Base-by-base conservation (phyloP, 2,329 filamentous ascomycete species). In the Talaromyces sp. region DNA sequence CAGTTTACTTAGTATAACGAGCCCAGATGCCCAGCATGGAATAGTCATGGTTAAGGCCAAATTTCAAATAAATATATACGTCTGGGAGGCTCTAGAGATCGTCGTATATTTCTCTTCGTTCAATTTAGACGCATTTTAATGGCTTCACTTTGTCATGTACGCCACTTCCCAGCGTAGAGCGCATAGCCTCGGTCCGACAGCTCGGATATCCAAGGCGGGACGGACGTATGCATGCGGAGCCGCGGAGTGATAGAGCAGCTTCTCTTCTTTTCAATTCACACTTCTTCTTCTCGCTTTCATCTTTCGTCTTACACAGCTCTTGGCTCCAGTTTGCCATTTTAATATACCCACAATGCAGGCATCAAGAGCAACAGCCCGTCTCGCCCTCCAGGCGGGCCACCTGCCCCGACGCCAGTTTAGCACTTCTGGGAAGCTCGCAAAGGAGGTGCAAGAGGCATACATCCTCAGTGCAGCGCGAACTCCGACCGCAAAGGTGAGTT, bases 391-490 rank as follows among this genome's bases (percentile, higher is more conserved):
- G 65, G 76, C 77, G 67, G 75, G 81, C 66, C 70, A 82, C 51
- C 70, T 75, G 21, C 79, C 79, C 57, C 76, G 77, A 54, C 72
- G 81, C 60, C 76, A 81, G 61, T 84, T 88, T 72, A 81, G 78
- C 68, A 77, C 78, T 53, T 78, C 81, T 59, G 71, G 79, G 56
- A 70, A 76, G 21, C 69, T 71, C 27, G 74, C 74, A 63, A 80
- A 87, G 75, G 88, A 96, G 72, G 84, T 96, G 58, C 88, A 90
- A 70, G 92, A 97, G 75, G 93, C 90, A 54, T 99, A 97, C 77
- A 97, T 99, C 67, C 77, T 99, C 64, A 92, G 91, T 71, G 94
- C 90, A 11, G 85, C 92, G 17, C 84, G 94, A 69, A 99, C 94
- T 55, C 93, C 94, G 1, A 95, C 91, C 19, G 90, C 87, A 66